Conservation (phyloP, 1,139 yeast genomes). For the Candida sp. region DNA sequence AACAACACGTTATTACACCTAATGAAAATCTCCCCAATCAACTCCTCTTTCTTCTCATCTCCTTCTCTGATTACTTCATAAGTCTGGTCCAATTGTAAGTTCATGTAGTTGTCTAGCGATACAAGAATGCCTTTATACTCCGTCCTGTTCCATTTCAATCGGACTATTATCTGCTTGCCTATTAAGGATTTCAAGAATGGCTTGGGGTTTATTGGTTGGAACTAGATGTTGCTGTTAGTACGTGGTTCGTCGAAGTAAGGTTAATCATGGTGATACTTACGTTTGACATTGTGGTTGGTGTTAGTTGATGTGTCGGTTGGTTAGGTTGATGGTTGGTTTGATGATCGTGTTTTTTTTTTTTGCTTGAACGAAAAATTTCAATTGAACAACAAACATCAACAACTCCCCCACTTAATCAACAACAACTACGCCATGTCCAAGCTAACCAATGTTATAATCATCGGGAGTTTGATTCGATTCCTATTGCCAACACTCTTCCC, state of each 20-base stretch:
- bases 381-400: background rate
- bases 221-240: slow-evolving; percentile 31
- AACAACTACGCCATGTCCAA: slow-evolving; percentile 20
- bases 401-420: background rate
- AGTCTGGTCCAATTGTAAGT: slow-evolving; percentile 75
- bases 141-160: slow-evolving; percentile 92
- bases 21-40: slow-evolving; percentile 82
- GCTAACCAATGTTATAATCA: slow-evolving; percentile 25
- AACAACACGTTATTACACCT: slow-evolving; percentile 83
- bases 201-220: slow-evolving; percentile 86
- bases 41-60: slow-evolving; percentile 48
- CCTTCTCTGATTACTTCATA: slow-evolving; percentile 53
- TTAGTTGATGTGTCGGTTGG: background rate
- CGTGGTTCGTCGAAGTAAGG: background rate
- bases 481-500: slow-evolving; percentile 39
- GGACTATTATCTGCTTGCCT: slow-evolving; percentile 75
- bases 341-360: slow-evolving; percentile 5
- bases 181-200: slow-evolving; percentile 83
- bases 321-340: background rate
- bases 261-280: slow-evolving; percentile 1
- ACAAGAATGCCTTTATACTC: slow-evolving; percentile 84
- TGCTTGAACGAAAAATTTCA: slow-evolving; percentile 1
- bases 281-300: slow-evolving; percentile 7
- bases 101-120: slow-evolving; percentile 94
- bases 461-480: slow-evolving; percentile 37